Evolutionary conservation across 495 filamentous ascomycete genomes (phyloP).

Genomic region (Pseudotulostoma volvatum): DNA sequence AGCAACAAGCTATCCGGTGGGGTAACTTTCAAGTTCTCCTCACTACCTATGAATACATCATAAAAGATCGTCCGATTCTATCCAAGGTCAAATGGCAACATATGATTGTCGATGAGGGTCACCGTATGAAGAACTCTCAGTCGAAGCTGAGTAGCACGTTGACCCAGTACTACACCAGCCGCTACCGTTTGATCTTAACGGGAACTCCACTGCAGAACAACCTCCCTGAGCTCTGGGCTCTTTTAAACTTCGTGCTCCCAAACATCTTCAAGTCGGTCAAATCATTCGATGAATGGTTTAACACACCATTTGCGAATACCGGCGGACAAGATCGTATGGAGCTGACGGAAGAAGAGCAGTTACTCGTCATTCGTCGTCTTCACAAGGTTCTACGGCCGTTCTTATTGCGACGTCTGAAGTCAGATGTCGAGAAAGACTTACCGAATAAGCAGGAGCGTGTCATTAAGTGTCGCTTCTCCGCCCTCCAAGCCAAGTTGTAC

Average conservation of each 20-base stretch:
- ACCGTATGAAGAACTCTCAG: constrained; percentile 98
- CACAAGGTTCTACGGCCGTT: constrained; percentile 97
- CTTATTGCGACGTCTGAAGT: constrained; percentile 94
- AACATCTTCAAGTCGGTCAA: constrained; percentile 99
- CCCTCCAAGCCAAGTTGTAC: constrained; percentile 82
- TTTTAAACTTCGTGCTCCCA: constrained; percentile 94
- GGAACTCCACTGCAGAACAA: constrained; percentile 98
- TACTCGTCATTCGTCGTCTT: constrained; percentile 93
- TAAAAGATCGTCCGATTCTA: constrained; percentile 87
- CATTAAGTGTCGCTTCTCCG: constrained; percentile 96
- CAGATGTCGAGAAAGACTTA: constrained; percentile 96
- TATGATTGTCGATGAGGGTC: constrained; percentile 99
- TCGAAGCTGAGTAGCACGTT: constrained; percentile 93
- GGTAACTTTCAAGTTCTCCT: constrained; percentile 90
- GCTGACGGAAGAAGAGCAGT: constrained; percentile 94
- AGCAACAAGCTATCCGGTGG: constrained; percentile 85
- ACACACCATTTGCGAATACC: constrained; percentile 96
- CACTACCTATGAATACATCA: constrained; percentile 98
- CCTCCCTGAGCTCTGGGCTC: constrained; percentile 84
- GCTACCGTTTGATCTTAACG: constrained; percentile 90
- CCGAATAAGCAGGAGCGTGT: constrained; percentile 98
- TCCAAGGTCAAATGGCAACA: constrained; percentile 98
- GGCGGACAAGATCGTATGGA: constrained; percentile 98
- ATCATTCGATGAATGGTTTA: constrained; percentile 99
- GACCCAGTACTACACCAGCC: constrained; percentile 82